Conservation (phyloP, 2,329 filamentous ascomycete genomes). For the Phialemoniopsis sp. region DNA sequence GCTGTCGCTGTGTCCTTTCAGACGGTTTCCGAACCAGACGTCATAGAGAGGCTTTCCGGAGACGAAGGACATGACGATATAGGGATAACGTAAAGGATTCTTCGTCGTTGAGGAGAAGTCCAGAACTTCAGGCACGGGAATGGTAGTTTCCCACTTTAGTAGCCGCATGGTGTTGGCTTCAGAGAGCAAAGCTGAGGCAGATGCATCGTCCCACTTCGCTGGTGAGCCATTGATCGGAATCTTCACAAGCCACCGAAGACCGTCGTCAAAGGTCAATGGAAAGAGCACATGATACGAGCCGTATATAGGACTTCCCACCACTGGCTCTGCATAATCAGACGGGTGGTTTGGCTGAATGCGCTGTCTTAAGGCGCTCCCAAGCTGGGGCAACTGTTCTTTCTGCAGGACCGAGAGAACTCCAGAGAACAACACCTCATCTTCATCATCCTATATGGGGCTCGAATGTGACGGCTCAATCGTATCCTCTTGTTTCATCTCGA, state of each 20-base stretch:
- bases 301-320: slow-evolving; percentile 10
- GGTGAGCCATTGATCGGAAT: slow-evolving; percentile 14
- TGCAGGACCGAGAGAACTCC: no score
- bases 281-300: slow-evolving; percentile 17
- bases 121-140: slow-evolving; percentile 21
- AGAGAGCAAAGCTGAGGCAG: slow-evolving; percentile 11
- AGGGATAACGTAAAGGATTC: slow-evolving; percentile 17
- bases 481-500: no score
- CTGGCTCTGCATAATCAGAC: background rate
- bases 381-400: no score
- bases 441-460: no score
- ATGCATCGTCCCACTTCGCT: slow-evolving; percentile 12
- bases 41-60: slow-evolving; percentile 16
- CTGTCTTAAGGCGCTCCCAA: no score
- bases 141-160: slow-evolving; percentile 18
- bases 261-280: slow-evolving; percentile 12
- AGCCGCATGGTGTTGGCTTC: slow-evolving; percentile 23
- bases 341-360: no score
- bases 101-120: slow-evolving; percentile 17
- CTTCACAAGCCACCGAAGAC: slow-evolving; percentile 15
- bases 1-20: slow-evolving; percentile 7
- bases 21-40: slow-evolving; percentile 18
- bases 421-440: no score
- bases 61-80: slow-evolving; percentile 19
- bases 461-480: no score